These are phyloP conservation scores for Styphnolobium japonicum DNA, from an alignment of 306 rosid genomes.

Conservation along the genomic window DNA sequence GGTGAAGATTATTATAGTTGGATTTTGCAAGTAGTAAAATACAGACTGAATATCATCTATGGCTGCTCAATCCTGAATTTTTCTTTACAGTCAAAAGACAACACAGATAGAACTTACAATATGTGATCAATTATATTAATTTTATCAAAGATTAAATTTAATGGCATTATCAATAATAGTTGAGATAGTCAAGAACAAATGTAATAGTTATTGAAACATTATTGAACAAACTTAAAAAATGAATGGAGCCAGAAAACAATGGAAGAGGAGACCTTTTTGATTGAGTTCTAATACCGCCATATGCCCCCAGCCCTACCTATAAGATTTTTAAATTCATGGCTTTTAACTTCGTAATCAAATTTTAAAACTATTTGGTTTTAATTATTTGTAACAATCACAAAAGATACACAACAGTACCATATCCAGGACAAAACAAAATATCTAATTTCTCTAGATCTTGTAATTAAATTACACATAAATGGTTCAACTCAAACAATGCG, in stretches of 20 bases:
- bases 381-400: neutral
- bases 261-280: neutral
- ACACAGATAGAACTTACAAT: too few species aligned
- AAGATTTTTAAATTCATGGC: neutral
- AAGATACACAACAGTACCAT: neutral
- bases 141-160: neutral
- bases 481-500: neutral
- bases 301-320: neutral
- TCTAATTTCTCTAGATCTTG: conserved; percentile 2
- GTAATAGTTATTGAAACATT: neutral
- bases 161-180: neutral
- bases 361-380: neutral
- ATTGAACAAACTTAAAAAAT: neutral
- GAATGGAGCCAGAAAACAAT: too few species aligned
- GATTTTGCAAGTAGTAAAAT: neutral
- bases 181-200: neutral
- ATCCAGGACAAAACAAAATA: neutral
- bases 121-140: neutral
- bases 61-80: neutral
- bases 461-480: too few species aligned
- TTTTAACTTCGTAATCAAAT: neutral
- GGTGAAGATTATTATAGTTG: neutral
- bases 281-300: neutral
- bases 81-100: too few species aligned
- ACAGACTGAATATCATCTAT: neutral